Percentiles rank a stretch among this genome's conserved stretches.
Conservation (phyloP, 805 yeast genomes). For the Schwanniomyces yamadae region DNA sequence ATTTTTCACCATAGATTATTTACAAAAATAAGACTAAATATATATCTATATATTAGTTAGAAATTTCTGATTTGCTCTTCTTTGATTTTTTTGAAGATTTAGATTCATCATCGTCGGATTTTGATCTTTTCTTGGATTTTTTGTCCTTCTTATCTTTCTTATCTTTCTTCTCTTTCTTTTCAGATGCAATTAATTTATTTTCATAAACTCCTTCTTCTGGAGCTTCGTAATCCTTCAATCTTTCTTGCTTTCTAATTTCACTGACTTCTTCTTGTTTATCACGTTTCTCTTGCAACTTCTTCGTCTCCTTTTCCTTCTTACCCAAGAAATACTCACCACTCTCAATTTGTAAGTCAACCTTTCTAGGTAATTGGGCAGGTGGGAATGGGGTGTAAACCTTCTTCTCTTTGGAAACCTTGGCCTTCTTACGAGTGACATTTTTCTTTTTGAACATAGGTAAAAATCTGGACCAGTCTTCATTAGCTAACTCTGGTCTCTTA, state of each 20-base stretch:
- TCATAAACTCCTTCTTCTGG: conserved; percentile 72
- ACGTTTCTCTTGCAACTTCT: conserved; percentile 71
- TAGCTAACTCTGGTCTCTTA: conserved; percentile 90
- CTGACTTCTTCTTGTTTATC: conserved; percentile 74
- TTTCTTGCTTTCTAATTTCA: conserved; percentile 62
- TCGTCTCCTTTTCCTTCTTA: conserved; percentile 74
- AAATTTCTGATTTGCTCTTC: neutral
- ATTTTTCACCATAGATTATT: too few species aligned
- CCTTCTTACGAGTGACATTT: conserved; percentile 91
- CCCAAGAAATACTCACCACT: conserved; percentile 97
- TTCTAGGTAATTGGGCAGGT: conserved; percentile 94
- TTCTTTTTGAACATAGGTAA: conserved; percentile 95
- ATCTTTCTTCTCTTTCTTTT: conserved; percentile 17
- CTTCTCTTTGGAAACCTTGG: conserved; percentile 74
- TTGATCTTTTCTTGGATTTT: conserved; percentile 20
- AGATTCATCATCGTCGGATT: neutral
- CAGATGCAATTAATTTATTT: conserved; percentile 29
- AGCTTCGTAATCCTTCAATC: conserved; percentile 77
- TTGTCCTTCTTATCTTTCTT: conserved; percentile 30
- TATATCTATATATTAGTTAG: too few species aligned
- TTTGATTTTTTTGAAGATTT: neutral
- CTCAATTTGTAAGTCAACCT: conserved; percentile 95
- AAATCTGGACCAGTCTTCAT: conserved; percentile 96
- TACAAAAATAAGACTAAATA: too few species aligned
- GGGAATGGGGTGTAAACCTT: conserved; percentile 98